Conservation (phyloP, 2,329 filamentous ascomycete genomes). For the Hypoxylon rubiginosum region DNA sequence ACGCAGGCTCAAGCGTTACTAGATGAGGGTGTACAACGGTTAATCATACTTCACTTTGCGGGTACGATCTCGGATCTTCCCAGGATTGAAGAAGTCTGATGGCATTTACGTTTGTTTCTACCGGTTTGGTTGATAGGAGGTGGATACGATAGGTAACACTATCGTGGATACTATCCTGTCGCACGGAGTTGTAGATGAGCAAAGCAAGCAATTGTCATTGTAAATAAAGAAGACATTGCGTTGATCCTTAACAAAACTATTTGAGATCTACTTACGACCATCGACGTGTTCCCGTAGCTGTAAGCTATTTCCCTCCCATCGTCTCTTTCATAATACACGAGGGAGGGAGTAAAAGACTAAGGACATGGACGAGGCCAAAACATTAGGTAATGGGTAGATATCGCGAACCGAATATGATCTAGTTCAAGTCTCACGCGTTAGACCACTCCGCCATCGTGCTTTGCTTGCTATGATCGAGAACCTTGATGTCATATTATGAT, state of each 20-base stretch:
- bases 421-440: constrained; percentile 1
- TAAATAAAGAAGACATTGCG: not conserved
- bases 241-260: not conserved
- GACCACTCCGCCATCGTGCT: not conserved
- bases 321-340: too few relatives aligned
- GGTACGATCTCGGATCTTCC: not conserved
- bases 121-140: not conserved
- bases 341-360: not conserved
- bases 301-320: not conserved
- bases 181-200: not conserved
- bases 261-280: not conserved
- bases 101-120: not conserved
- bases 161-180: not conserved
- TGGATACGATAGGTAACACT: not conserved
- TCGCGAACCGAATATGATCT: not conserved
- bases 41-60: not conserved
- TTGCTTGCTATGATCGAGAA: too few relatives aligned
- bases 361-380: not conserved
- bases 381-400: not conserved
- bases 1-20: constrained; percentile 8
- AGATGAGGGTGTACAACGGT: constrained; percentile 17
- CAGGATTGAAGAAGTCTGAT: not conserved
- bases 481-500: too few relatives aligned
- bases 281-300: not conserved
- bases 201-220: not conserved